These are phyloP conservation scores for Sugiyamaella boreocaroliniensis DNA, from an alignment of 805 yeast genomes.

Conservation along the genomic window DNA sequence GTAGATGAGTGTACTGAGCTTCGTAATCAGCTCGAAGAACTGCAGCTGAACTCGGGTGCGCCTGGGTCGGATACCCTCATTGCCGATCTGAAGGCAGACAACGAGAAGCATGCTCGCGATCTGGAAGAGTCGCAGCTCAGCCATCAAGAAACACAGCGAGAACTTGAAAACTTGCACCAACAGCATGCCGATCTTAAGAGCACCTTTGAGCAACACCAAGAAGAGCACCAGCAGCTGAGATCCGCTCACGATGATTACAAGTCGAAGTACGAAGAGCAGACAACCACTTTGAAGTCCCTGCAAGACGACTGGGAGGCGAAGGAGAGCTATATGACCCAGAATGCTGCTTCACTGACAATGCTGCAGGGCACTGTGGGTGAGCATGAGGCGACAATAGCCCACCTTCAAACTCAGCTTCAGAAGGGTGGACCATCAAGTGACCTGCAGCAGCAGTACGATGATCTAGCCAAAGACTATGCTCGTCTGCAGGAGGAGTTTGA, in stretches of 20 bases:
- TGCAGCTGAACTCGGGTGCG: background rate
- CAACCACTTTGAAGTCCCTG: background rate
- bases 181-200: background rate
- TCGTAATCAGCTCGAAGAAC: background rate
- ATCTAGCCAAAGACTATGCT: slow-evolving; percentile 19
- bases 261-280: background rate
- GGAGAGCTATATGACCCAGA: background rate
- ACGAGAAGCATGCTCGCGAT: background rate
- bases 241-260: background rate
- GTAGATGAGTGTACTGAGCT: slow-evolving; percentile 2
- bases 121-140: background rate
- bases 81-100: background rate
- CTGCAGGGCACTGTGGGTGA: slow-evolving; percentile 8
- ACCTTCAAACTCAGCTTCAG: background rate
- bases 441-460: slow-evolving; percentile 15
- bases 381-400: background rate
- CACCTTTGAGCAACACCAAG: background rate
- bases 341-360: background rate
- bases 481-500: slow-evolving; percentile 21
- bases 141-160: background rate
- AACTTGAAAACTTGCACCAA: background rate
- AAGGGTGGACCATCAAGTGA: background rate
- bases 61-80: background rate
- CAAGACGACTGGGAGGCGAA: background rate
- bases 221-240: background rate